phyloP scores from a whole-genome alignment of 2,329 filamentous ascomycete species.

The Aciculosporium take region DNA sequence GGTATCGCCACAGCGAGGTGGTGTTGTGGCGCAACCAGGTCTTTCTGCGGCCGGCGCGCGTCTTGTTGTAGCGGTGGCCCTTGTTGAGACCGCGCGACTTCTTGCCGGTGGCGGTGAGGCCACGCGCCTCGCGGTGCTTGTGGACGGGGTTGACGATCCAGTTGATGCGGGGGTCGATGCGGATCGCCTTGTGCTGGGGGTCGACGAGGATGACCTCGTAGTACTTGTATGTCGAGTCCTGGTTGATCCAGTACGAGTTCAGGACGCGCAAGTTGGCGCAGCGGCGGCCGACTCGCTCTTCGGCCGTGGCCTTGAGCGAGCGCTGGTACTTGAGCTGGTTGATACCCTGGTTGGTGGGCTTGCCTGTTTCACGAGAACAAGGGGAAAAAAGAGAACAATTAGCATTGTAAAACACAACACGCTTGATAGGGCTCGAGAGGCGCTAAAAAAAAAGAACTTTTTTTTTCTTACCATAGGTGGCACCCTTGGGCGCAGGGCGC shows the following conservation, averaged over 20 bases:
- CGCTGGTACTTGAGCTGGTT: constrained; percentile 99
- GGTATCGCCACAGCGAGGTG: constrained; percentile 95
- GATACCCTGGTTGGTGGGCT: constrained; percentile 99
- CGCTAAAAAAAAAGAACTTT: background rate
- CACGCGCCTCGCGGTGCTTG: constrained; percentile 99
- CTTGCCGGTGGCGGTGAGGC: constrained; percentile 97
- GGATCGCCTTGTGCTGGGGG: constrained; percentile 99
- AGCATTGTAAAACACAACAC: background rate
- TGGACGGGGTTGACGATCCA: constrained; percentile 99
- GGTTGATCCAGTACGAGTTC: constrained; percentile 99
- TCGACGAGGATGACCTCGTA: constrained; percentile 99
- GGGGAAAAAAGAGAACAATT: background rate
- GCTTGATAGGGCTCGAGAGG: background rate
- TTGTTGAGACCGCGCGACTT: constrained; percentile 99
- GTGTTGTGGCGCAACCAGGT: constrained; percentile 99
- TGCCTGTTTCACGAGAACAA: constrained; percentile 51
- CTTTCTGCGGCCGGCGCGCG: constrained; percentile 91
- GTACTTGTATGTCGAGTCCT: constrained; percentile 99
- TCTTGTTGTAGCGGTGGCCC: constrained; percentile 99
- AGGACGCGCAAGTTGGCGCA: constrained; percentile 98
- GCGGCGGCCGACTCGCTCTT: constrained; percentile 98
- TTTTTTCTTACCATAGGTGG: constrained; percentile 75
- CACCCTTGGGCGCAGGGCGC: constrained; percentile 90
- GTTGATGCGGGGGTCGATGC: constrained; percentile 98
- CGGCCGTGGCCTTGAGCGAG: constrained; percentile 91